These are phyloP conservation scores for Fusarium miscanthi DNA, from an alignment of 2,329 filamentous ascomycete species.

Conservation along the genomic window DNA sequence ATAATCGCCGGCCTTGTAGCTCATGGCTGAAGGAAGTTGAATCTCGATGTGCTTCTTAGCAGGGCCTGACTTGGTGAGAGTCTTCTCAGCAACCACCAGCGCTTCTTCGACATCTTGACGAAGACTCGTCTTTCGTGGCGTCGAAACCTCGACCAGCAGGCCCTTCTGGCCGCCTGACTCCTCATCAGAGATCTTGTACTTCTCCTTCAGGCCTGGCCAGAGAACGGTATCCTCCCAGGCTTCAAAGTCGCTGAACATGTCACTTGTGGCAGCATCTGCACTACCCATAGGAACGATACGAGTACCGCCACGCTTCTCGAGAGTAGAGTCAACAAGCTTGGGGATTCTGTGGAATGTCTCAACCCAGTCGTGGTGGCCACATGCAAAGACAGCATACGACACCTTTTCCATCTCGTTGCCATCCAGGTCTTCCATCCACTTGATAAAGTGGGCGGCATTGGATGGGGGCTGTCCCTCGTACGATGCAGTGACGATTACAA, in stretches of 20 bases:
- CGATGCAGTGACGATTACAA: conserved; percentile 75
- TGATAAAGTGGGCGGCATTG: conserved; percentile 75
- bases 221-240: conserved; percentile 70
- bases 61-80: conserved; percentile 38
- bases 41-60: conserved; percentile 74
- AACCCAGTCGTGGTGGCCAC: conserved; percentile 68
- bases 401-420: conserved; percentile 65
- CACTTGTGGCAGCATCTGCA: conserved; percentile 70
- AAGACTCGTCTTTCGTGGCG: conserved; percentile 39
- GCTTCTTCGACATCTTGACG: conserved; percentile 43
- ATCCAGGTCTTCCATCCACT: conserved; percentile 67
- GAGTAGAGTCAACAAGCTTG: conserved; percentile 66
- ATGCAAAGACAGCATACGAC: conserved; percentile 76
- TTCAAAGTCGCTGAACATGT: conserved; percentile 76
- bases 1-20: conserved; percentile 80
- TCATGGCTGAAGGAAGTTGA: conserved; percentile 71
- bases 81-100: conserved; percentile 36
- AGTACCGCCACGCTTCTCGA: conserved; percentile 53
- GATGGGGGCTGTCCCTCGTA: conserved; percentile 82
- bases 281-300: conserved; percentile 60
- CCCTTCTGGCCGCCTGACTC: conserved; percentile 19
- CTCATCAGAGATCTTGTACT: conserved; percentile 45
- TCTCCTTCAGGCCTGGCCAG: conserved; percentile 62
- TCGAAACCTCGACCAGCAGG: conserved; percentile 37
- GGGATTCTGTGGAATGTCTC: conserved; percentile 76